Evolutionary conservation across 805 yeast species (phyloP), one percentile per base, ranked within the genome.

Genomic region (Wickerhamomyces alni): DNA sequence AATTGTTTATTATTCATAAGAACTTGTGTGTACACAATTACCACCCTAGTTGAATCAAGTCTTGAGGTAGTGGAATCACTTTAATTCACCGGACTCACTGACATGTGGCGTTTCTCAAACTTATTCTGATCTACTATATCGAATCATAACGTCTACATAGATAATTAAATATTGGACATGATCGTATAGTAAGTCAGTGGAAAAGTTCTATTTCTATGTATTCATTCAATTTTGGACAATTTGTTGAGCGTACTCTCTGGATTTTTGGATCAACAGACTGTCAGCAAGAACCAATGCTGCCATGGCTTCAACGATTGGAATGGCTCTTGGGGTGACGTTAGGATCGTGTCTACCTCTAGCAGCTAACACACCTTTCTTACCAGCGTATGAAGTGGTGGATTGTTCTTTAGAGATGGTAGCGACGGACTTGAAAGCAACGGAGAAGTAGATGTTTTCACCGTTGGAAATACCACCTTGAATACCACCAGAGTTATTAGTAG

Each of bases 271-370:
- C 66, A 93, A 65, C 41, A 84, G 66, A 40, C 86, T 80, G 62
- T 93, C 99, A 32, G 91, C 91, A 47, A 91, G 65, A 2, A 87
- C 96, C 49, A 93, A 71, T n/a, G 97, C 93, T 36, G 98, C 77
- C 98, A 93, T 91, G 30, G 98, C 87, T 69, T 93, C 99, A 24
- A 93, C 98, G 56, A 93, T 93, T 38, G 99, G 98, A 45, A 93
- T 87, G 30, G 99, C 99, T 63, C 99, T 80, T 50, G 99, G 99
- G 17, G 95, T 95, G 40, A 93, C 99, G 56, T 89, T 87, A 26
- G 99, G 99, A 61, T 93, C 99, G 58, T 93, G 99, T 74, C 99
- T 85, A 41, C 99, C 99, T 62, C 91, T 82, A 27, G 99, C 96
- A 38, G 93, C 95, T 44, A 93, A 72, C 9, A 82, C 77, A 58